Percentiles rank a stretch among this genome's conserved stretches.
phyloP scores from a whole-genome alignment of 2,329 filamentous ascomycete genomes.

The Claviceps maximensis region DNA sequence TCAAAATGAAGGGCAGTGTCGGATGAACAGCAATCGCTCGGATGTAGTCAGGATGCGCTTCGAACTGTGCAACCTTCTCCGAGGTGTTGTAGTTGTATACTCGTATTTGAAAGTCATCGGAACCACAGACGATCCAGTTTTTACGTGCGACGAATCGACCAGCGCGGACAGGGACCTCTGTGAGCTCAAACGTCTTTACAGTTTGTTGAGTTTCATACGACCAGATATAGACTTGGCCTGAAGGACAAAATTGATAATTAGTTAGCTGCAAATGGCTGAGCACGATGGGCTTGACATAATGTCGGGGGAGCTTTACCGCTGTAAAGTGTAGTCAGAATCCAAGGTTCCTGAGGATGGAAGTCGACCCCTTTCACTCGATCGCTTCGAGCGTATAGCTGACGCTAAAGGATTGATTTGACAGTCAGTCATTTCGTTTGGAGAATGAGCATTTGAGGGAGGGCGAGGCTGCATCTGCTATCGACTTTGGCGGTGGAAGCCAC shows the following conservation, averaged over 20 bases:
- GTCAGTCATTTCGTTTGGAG: background rate
- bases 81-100: slow-evolving; percentile 99
- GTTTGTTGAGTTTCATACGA: slow-evolving; percentile 94
- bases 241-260: background rate
- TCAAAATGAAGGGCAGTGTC: slow-evolving; percentile 88
- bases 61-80: slow-evolving; percentile 94
- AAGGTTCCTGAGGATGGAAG: slow-evolving; percentile 94
- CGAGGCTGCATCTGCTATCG: background rate
- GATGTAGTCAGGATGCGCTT: slow-evolving; percentile 97
- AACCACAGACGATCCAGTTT: slow-evolving; percentile 98
- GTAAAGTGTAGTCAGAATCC: slow-evolving; percentile 92
- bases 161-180: slow-evolving; percentile 92
- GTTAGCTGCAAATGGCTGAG: background rate
- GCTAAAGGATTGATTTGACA: slow-evolving; percentile 14
- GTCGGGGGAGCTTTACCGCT: slow-evolving; percentile 46
- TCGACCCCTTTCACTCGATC: slow-evolving; percentile 96
- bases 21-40: slow-evolving; percentile 93
- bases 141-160: slow-evolving; percentile 94
- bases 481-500: slow-evolving; percentile 6
- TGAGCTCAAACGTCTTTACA: slow-evolving; percentile 97
- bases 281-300: no score
- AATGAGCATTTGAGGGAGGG: background rate
- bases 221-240: slow-evolving; percentile 98
- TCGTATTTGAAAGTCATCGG: slow-evolving; percentile 74
- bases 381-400: slow-evolving; percentile 55